Conservation (phyloP, 2,329 filamentous ascomycete species). For the Sphaerulina populicola region DNA sequence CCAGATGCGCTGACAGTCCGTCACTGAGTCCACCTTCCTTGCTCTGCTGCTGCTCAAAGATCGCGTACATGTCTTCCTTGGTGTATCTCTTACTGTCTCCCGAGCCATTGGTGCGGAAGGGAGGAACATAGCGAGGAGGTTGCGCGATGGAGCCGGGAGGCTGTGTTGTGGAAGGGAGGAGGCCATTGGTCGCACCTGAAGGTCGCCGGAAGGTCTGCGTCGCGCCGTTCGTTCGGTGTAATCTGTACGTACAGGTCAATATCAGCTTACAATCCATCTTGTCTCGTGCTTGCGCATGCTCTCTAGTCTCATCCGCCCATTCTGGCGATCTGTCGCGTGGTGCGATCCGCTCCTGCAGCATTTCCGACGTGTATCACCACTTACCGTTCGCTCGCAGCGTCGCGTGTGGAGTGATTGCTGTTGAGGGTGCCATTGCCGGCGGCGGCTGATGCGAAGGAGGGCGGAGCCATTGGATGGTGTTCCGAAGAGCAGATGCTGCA, state of each 20-base stretch:
- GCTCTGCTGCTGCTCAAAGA: conserved; percentile 55
- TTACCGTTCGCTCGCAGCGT: conserved; percentile 42
- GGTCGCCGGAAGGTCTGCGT: conserved; percentile 60
- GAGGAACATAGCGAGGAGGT: conserved; percentile 49
- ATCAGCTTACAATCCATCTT: conserved; percentile 10
- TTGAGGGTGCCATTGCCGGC: conserved; percentile 36
- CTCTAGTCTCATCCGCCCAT: not conserved
- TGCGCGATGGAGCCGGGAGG: conserved; percentile 24
- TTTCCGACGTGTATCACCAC: conserved; percentile 20
- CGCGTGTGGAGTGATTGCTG: conserved; percentile 34
- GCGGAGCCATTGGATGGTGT: conserved; percentile 34
- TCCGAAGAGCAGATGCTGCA: conserved; percentile 4
- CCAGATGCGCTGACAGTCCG: conserved; percentile 60
- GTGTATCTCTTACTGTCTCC: conserved; percentile 56
- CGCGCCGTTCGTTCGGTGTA: conserved; percentile 57
- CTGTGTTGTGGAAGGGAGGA: conserved; percentile 37
- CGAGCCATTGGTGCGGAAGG: conserved; percentile 52
- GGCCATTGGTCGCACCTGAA: conserved; percentile 49
- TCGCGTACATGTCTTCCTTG: conserved; percentile 67
- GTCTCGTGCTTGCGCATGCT: not conserved
- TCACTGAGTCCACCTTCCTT: conserved; percentile 55
- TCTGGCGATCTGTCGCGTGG: not conserved
- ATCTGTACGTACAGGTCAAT: conserved; percentile 37
- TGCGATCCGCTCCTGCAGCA: conserved; percentile 3
- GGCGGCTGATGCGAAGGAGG: conserved; percentile 45